Base-by-base conservation (phyloP, 2,329 filamentous ascomycete species). In the Elsinoe perseae region DNA sequence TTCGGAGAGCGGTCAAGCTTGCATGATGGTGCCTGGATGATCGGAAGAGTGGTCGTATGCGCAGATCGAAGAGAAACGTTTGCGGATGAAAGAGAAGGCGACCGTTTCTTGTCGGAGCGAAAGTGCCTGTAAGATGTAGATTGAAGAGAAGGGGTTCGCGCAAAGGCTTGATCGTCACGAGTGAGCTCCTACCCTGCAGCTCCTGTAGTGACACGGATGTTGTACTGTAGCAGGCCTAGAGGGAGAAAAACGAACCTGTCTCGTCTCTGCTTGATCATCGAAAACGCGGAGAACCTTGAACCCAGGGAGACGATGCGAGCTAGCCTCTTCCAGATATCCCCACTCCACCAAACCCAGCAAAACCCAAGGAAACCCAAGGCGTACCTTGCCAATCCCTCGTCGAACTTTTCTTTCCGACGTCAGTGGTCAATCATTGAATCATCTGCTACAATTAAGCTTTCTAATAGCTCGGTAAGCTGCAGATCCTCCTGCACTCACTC, bases 261-360 rank as follows among this genome's bases (percentile, higher is more conserved):
- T 36, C 32, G 32, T 36, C 32, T 36, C 23, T 48, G 10, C 27
- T 48, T 28, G 27, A 48, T 30, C n/a, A n/a, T n/a, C 27, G n/a
- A 52, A 52, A 52, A 52, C 48, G 48, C 48, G 48, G 48, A 52
- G 48, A 52, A 52, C 20, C n/a, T n/a, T n/a, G n/a, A n/a, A n/a
- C n/a, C n/a, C n/a, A n/a, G n/a, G n/a, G n/a, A n/a, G n/a, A n/a
- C n/a, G n/a, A n/a, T n/a, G n/a, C n/a, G n/a, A n/a, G n/a, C n/a
- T n/a, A n/a, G n/a, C n/a, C n/a, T n/a, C n/a, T n/a, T n/a, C n/a
- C n/a, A n/a, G n/a, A n/a, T n/a, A n/a, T n/a, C n/a, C n/a, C n/a
- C n/a, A n/a, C 44, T 30, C 12, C 14, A 50, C 25, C 21, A 23
- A 8, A 48, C 8, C 7, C 25, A 18, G 44, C 23, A 44, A 14